Percentiles rank a stretch among this genome's conserved stretches.
Conservation (phyloP, 768 basidiomycete species). For the Agaricus sinodeliciosus region DNA sequence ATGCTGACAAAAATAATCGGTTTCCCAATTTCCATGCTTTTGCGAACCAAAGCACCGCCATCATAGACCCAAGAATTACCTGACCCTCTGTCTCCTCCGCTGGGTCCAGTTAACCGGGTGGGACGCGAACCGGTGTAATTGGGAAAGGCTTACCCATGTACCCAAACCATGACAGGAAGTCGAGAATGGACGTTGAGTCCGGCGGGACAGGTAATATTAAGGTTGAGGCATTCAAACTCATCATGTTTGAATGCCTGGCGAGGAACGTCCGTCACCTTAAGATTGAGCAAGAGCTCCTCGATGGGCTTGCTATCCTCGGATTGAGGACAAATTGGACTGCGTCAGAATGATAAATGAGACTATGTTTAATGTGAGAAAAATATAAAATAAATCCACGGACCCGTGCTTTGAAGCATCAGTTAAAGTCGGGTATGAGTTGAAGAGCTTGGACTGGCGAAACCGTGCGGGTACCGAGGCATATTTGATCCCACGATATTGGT, state of each 20-base stretch:
- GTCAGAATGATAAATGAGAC: constrained; percentile 3
- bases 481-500: constrained; percentile 75
- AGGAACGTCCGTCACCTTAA: constrained; percentile 46
- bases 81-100: constrained; percentile 66
- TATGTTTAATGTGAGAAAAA: background rate
- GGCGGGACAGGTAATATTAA: constrained; percentile 74
- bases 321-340: constrained; percentile 75
- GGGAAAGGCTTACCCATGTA: constrained; percentile 56
- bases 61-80: constrained; percentile 78
- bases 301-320: constrained; percentile 31
- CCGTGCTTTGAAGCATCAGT: constrained; percentile 64
- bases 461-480: constrained; percentile 69
- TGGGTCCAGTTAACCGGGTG: constrained; percentile 21
- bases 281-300: constrained; percentile 59
- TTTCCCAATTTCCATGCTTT: constrained; percentile 54
- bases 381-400: constrained; percentile 29
- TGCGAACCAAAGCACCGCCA: constrained; percentile 62
- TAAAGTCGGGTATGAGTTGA: constrained; percentile 45
- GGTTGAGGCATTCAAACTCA: constrained; percentile 75
- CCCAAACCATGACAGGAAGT: constrained; percentile 77
- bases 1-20: constrained; percentile 68
- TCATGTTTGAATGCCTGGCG: constrained; percentile 52
- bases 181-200: constrained; percentile 44
- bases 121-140: constrained; percentile 15
- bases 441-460: constrained; percentile 67